Evolutionary conservation across 2,329 filamentous ascomycete genomes (phyloP).

Genomic region (Huntiella bhutanensis): DNA sequence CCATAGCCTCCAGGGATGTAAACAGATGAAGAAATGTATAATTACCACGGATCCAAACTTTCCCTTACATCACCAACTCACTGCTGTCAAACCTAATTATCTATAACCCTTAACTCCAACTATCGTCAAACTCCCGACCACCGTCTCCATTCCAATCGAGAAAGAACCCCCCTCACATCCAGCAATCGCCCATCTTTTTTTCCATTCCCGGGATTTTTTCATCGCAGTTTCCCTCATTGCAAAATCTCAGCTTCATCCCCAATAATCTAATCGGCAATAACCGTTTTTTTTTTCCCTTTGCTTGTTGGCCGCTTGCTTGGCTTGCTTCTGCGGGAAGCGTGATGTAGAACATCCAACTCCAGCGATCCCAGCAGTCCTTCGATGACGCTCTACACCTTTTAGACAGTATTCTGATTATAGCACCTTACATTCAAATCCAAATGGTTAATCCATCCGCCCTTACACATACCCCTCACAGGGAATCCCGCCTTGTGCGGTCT

Average conservation of each 20-base stretch:
- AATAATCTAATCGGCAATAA: too few relatives aligned
- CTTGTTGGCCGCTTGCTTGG: not conserved
- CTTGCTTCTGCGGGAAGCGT: slow-evolving; percentile 6
- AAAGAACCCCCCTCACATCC: too few relatives aligned
- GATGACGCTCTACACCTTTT: slow-evolving; percentile 15
- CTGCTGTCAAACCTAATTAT: too few relatives aligned
- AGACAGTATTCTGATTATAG: slow-evolving; percentile 18
- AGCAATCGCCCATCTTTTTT: not conserved
- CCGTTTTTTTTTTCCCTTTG: not conserved
- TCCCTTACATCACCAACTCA: too few relatives aligned
- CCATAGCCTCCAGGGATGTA: too few relatives aligned
- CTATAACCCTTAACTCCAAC: too few relatives aligned
- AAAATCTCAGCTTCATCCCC: too few relatives aligned
- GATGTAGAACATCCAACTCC: slow-evolving; percentile 24
- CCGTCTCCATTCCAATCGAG: too few relatives aligned
- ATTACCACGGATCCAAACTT: too few relatives aligned
- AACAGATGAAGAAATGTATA: too few relatives aligned
- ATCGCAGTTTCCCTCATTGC: not conserved
- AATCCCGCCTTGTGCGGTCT: slow-evolving; percentile 30
- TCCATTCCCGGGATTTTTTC: not conserved
- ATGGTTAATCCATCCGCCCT: slow-evolving; percentile 23
- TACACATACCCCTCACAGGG: slow-evolving; percentile 26
- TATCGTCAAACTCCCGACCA: too few relatives aligned
- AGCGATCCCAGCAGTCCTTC: slow-evolving; percentile 15
- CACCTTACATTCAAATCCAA: slow-evolving; percentile 20